Evolutionary conservation across 176 grass and related monocot species (phyloP), one percentile per base, ranked within the genome.

Genomic region (Oryza glumipatula): DNA sequence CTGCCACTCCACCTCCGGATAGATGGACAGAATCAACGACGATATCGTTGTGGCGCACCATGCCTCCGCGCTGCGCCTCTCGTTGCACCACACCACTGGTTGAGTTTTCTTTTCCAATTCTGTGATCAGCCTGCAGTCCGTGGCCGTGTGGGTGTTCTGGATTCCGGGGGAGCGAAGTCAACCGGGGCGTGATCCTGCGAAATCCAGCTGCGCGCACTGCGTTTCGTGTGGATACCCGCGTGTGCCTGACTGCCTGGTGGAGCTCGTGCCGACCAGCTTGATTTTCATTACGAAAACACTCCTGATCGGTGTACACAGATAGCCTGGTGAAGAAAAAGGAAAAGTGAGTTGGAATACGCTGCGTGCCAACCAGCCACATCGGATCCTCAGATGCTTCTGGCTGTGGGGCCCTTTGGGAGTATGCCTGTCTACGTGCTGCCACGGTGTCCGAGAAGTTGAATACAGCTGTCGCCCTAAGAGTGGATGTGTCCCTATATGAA

Each of bases 391-490:
- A 22, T 63, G 58, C n/a, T 63, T n/a, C n/a, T 11, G 30, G 22
- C 8, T 13, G 5, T 17, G 35, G 47, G 32, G 0, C 11, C 33
- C 44, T 10, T 7, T 1, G 5, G 3, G 12, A 19, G 48, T 58
- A 58, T 58, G 54, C 13, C 22, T 49, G 70, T 67, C 76, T 3
- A 80, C 76, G 69, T 80, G 76, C 77, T 49, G 28, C 65, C 16
- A 81, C 76, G 65, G 65, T 85, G 70, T 60, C 41, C 52, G 22
- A 70, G 26, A 72, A 12, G 66, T 64, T 65, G 39, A 54, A 65
- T 28, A 74, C 77, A 81, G 82, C 66, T 81, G 52, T 64, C 65
- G 2, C 35, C 39, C 51, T 4, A 49, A 49, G 28, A 70, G 11
- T n/a, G 41, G 51, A 9, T 30, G 3, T 75, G 36, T 45, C 76